Percentiles rank a stretch among this genome's conserved stretches.
Evolutionary conservation across 208 protist species (phyloP).

Genomic region (Trichomonas tenax): DNA sequence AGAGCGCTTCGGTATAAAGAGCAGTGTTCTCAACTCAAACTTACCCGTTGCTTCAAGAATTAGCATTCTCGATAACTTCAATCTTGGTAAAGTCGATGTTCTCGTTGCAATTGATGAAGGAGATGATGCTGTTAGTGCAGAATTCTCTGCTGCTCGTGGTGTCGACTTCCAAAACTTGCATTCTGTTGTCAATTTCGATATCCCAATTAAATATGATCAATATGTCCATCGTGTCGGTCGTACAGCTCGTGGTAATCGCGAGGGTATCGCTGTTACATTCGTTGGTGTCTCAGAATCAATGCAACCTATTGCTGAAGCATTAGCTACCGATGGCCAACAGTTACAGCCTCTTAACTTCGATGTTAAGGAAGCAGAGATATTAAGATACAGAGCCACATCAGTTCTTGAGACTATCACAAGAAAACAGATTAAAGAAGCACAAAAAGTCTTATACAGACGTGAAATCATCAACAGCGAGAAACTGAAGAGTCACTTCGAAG

Average conservation of each 20-base stretch:
- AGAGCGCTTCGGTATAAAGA: slow-evolving; percentile 18
- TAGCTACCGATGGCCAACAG: neutral
- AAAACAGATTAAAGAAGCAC: neutral
- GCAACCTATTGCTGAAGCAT: neutral
- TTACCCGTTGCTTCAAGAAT: slow-evolving; percentile 25
- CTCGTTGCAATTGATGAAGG: slow-evolving; percentile 24
- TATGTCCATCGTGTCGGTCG: slow-evolving; percentile 83
- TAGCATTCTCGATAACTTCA: slow-evolving; percentile 10
- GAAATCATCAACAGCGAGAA: slow-evolving; percentile 24
- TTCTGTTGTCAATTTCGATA: slow-evolving; percentile 71
- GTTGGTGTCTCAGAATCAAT: neutral
- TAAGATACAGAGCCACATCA: neutral
- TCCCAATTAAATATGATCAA: slow-evolving; percentile 65
- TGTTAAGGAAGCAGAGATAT: neutral
- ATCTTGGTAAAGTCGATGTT: slow-evolving; percentile 17
- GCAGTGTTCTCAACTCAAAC: slow-evolving; percentile 22
- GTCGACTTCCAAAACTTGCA: slow-evolving; percentile 76
- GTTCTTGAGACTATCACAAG: neutral
- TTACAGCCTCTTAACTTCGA: neutral
- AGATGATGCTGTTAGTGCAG: neutral
- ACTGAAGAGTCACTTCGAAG: slow-evolving; percentile 24
- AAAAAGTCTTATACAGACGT: neutral
- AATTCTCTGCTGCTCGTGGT: slow-evolving; percentile 40
- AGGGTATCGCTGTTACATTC: slow-evolving; percentile 36
- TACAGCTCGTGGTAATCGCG: slow-evolving; percentile 64